Base-by-base conservation (phyloP, 441 rosid species). In the Manihot esculenta region DNA sequence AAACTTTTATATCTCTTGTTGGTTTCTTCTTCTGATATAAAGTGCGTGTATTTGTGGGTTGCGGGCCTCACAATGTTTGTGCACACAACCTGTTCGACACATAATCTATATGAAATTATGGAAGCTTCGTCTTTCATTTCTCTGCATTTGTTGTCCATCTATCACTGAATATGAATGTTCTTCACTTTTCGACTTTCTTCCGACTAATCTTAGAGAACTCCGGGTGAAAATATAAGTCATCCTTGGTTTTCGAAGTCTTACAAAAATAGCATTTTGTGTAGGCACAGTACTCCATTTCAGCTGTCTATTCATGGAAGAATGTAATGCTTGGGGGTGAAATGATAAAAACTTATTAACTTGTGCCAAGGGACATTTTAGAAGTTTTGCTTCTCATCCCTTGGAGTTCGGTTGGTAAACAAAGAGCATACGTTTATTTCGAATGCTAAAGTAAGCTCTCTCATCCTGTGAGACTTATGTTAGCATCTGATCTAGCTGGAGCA, bases 1-100 rank as follows among this genome's bases (percentile, higher is more conserved):
- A 50, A 17, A 30, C 21, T 30, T 30, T 17, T 59, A 59, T 59
- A 18, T 59, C 33, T 33, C 5, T 18, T 8, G 47, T 61, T 35
- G 61, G 26, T 9, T 56, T 56, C 35, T 17, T 26, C 58, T 8
- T 54, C 27, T 54, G 26, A 54, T 54, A 21, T 20, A 54, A 54
- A 54, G 26, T 54, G 7, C 45, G 35, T 18, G 3, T 15, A 10
- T 12, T 63, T 6, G 23, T 44, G 9, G 10, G 12, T 13, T 10
- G 1, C 23, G 13, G 18, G n/a, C 6, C 45, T 47, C 20, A 5
- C 7, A 35, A 24, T 24, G 54, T 9, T 4, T 14, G 3, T 56
- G 72, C 64, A 44, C 41, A 10, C 38, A 11, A 68, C 5, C 44
- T 68, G 64, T 57, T 68, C 47, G 72, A 68, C 42, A 26, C 7